These are phyloP conservation scores for Starmerella apis DNA, from an alignment of 805 yeast species.

Conservation along the genomic window DNA sequence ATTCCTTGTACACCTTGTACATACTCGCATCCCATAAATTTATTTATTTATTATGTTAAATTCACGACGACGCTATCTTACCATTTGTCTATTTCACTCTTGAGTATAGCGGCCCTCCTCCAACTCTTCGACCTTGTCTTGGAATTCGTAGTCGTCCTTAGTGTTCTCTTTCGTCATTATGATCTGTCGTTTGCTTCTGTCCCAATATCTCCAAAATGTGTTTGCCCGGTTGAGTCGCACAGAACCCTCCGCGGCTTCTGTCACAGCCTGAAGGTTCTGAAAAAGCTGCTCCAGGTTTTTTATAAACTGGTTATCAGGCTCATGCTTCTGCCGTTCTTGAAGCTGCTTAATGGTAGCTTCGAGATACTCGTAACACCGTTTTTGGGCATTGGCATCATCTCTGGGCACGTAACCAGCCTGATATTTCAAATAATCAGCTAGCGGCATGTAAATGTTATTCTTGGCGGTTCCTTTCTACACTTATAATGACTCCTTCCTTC, in stretches of 20 bases:
- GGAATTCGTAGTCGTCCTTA: constrained; percentile 19
- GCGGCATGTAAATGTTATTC: constrained; percentile 19
- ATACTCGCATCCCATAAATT: background rate
- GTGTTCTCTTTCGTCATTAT: constrained; percentile 21
- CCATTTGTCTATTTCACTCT: constrained; percentile 3
- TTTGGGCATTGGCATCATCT: constrained; percentile 30
- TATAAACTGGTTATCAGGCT: constrained; percentile 10
- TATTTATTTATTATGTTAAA: constrained; percentile 4
- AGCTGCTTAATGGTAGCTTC: constrained; percentile 22
- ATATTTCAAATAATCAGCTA: constrained; percentile 22
- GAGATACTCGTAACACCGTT: constrained; percentile 28
- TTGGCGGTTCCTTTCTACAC: background rate
- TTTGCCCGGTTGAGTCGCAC: constrained; percentile 23
- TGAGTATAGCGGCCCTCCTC: constrained; percentile 30
- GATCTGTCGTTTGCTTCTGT: constrained; percentile 28
- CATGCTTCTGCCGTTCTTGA: constrained; percentile 15
- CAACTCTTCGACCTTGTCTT: constrained; percentile 25
- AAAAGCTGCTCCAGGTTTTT: constrained; percentile 11
- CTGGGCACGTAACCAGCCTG: constrained; percentile 29
- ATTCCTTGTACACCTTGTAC: background rate
- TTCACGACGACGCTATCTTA: too few relatives aligned
- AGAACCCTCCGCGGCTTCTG: constrained; percentile 20
- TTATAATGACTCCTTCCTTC: background rate
- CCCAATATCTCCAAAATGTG: constrained; percentile 34
- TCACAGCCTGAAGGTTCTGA: constrained; percentile 20